Conservation (phyloP, 108 stramenopile genomes). For the Fragilariopsis cylindrus region DNA sequence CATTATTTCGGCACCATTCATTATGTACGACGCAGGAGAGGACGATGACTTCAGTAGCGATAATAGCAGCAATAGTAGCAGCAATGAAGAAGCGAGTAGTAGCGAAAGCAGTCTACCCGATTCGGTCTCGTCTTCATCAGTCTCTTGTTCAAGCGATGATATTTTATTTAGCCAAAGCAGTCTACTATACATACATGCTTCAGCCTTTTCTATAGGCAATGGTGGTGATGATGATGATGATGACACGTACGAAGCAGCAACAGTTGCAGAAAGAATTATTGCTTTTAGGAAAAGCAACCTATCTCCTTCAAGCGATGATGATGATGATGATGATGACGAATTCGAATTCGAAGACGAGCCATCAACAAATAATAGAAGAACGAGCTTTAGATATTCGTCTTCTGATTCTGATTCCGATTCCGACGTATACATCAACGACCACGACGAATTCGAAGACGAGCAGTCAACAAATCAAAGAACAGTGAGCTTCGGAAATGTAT, state of each 20-base stretch:
- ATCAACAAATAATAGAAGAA: neutral
- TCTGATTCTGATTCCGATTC: neutral
- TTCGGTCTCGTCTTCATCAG: too few relatives aligned
- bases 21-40: too few relatives aligned
- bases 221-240: neutral
- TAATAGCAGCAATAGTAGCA: neutral
- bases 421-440: neutral
- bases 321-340: neutral
- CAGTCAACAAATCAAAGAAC: neutral
- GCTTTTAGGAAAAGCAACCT: neutral
- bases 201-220: neutral
- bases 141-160: too few relatives aligned
- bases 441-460: neutral
- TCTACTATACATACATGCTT: too few relatives aligned
- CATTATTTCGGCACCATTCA: too few relatives aligned
- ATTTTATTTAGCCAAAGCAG: too few relatives aligned
- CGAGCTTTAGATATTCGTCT: neutral
- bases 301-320: neutral
- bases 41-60: neutral
- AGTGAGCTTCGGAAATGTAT: neutral
- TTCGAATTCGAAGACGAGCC: neutral
- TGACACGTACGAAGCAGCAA: neutral
- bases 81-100: neutral
- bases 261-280: neutral
- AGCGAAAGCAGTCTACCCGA: neutral